Base-by-base conservation (phyloP, 345 rosid species). In the Pugionium dolabratum region DNA sequence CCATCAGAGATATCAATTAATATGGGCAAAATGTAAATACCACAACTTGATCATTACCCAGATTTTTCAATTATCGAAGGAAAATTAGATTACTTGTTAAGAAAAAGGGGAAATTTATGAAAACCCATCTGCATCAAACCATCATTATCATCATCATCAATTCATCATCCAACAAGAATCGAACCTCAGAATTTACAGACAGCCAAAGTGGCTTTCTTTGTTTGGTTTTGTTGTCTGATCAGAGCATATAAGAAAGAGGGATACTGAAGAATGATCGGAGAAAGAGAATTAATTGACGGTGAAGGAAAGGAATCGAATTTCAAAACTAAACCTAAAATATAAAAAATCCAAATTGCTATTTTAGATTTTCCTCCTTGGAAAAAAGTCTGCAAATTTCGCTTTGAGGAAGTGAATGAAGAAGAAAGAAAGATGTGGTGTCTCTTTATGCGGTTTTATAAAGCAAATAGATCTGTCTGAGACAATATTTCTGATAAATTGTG, bases 81-180 rank as follows among this genome's bases (percentile, higher is more conserved):
- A 43, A 47, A 18, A 5, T 2, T 1, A 29, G 59, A 82, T 81
- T 78, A 82, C 82, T 72, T 73, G 78, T 75, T 6, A 66, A 61
- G 56, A 27, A 63, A 50, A 70, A 49, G 36, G 72, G 9, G 77
- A 54, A 31, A 74, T 82, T 77, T 80, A 61, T 62, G 71, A 69
- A 81, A 72, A 59, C 76, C 82, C 80, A 80, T 80, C 80, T 66
- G 80, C 84, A 83, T 74, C 55, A 64, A 50, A 77, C 70, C 78
- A 73, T 84, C 80, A 80, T 78, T 5, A 7, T 7, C 41, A 60
- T 43, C 53, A 73, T 67, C 36, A 47, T 41, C 41, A 47, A 47
- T n/a, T 25, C 67, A 62, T 74, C 75, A 50, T 66, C 18, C 62
- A 71, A 62, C 5, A 36, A 64, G 52, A 64, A 56, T 58, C 54